Evolutionary conservation across 73 alveolate species (phyloP).

Genomic region (Tetrahymena thermophila): DNA sequence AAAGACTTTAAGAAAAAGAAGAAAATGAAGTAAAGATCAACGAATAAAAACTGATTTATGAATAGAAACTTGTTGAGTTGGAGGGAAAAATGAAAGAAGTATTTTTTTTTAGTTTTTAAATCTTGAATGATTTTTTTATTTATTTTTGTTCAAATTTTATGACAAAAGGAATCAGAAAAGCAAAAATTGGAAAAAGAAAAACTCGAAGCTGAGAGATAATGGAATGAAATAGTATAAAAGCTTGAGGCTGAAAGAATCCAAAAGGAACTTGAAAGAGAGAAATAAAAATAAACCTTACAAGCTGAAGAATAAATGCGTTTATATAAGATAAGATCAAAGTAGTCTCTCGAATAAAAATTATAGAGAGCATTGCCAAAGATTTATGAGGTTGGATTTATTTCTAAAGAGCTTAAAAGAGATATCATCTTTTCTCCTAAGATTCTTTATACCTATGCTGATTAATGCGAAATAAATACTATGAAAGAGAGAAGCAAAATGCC

Average conservation of each 20-base stretch:
- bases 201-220: conserved; percentile 27
- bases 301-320: conserved; percentile 30
- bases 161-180: background rate
- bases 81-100: conserved; percentile 19
- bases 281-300: conserved; percentile 2
- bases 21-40: conserved; percentile 6
- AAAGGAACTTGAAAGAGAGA: conserved; percentile 22
- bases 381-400: conserved; percentile 58
- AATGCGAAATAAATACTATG: conserved; percentile 46
- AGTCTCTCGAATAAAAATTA: conserved; percentile 24
- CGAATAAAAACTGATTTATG: conserved; percentile 7
- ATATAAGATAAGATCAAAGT: conserved; percentile 19
- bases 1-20: conserved; percentile 25
- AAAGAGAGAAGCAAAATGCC: conserved; percentile 41
- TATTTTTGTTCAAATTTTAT: background rate
- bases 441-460: conserved; percentile 35
- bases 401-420: conserved; percentile 62
- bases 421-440: conserved; percentile 37
- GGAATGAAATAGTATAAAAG: conserved; percentile 6
- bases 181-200: background rate
- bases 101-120: background rate
- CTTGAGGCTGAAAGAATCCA: conserved; percentile 12
- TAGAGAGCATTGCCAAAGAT: conserved; percentile 50
- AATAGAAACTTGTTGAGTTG: background rate
- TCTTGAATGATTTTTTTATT: too few species aligned